Evolutionary conservation across 805 yeast species (phyloP), one percentile per base, ranked within the genome.

Genomic region (Metschnikowia colocasiae): DNA sequence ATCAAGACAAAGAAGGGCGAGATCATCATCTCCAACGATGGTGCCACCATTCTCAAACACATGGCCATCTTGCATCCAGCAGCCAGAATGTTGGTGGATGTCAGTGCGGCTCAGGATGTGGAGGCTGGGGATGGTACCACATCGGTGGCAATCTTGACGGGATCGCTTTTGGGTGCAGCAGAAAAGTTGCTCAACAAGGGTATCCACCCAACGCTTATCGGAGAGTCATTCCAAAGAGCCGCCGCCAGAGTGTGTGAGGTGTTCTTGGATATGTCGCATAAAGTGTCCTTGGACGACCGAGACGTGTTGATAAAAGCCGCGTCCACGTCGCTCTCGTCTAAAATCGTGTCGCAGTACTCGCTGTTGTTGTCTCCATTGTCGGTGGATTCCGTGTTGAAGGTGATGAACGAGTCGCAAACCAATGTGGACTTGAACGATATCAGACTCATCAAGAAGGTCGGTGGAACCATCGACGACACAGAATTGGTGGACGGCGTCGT

Each of bases 81-180:
- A 1, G 99, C 99, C 1, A 85, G 90, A 62, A 94, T 94, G 98
- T 65, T 80, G 61, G 99, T 94, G 38, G 98, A 94, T 64, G 87
- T 94, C 23, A 85, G 96, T 50, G 97, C 91, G 35, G 98, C 99
- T 1, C 99, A 94, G 70, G 99, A 94, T 60, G 86, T 91, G 32
- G 99, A 91, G 68, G 99, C 98, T n/a, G 99, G 99, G 47, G 99
- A 94, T 65, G 99, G 99, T 54, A 94, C 99, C 29, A 94, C 99
- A 0, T 85, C 97, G 2, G 99, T 94, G 27, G 99, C 95, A 25
- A 92, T 94, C 46, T 75, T 94, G 52, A 88, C 97, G 5, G 99
- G 99, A 31, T 92, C 97, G 4, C 70, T 94, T 41, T 74, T 94
- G 46, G 96, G 92, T 26, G 99, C 99, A 15, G 96, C 98, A 46